Evolutionary conservation across 2,329 filamentous ascomycete species (phyloP), one percentile per base, ranked within the genome.

Genomic region (Hypoxylon sp.): DNA sequence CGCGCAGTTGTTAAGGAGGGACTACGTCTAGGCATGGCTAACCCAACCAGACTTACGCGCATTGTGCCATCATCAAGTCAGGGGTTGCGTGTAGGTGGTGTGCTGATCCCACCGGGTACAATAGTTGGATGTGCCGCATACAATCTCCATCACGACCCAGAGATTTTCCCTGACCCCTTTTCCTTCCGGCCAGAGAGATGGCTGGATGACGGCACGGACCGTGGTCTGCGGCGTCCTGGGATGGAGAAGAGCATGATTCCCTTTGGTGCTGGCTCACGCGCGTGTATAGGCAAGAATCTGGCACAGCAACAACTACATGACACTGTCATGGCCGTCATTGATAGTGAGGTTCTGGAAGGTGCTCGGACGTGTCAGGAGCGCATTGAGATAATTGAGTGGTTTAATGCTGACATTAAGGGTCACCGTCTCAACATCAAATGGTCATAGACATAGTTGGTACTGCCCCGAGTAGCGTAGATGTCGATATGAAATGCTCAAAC

Each of bases 351-450:
- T 5, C 33, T 55, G 25, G 51, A 55, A 17, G 51, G 51, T 5
- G 33, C 51, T 27, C 51, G 51, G 7, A 55, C 33, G 6, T 55
- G 51, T 17, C 51, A 55, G 51, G 51, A 55, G 33, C 51, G 51
- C 11, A 55, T 55, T 42, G 51, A 55, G 33, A 55, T 55, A 30
- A 55, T 55, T 20, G 51, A 55, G 51, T 55, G 51, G 51, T 55
- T 55, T n/a, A 55, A 55, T 30, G 51, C 51, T 42, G 51, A 55
- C 33, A 55, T 55, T 13, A 55, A 55, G 33, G 51, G 51, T 55
- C 51, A 55, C n/a, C 51, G 20, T 42, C 51, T 55, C 33, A 30
- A 55, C 33, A 55, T 55, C 13, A 55, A 55, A 17, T 55, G 51
- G 51, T 55, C 51, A 55, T 55, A 55, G 13, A 35, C 7, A 35